phyloP scores from a whole-genome alignment of 768 basidiomycete species.

The Boletus tomentosulus region DNA sequence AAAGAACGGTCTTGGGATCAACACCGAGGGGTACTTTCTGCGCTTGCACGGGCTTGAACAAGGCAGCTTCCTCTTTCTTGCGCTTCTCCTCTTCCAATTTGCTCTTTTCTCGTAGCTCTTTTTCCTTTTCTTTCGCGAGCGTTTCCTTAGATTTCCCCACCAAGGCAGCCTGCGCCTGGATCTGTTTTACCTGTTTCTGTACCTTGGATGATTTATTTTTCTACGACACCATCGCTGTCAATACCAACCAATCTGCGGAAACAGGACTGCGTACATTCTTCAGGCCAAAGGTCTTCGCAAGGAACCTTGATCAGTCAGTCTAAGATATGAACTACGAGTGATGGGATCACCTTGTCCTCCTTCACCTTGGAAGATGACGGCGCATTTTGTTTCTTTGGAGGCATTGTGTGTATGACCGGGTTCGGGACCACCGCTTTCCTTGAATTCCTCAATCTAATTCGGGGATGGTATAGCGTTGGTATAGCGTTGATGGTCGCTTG shows the following conservation, averaged over 20 bases:
- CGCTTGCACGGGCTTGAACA: slow-evolving; percentile 73
- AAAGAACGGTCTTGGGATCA: slow-evolving; percentile 93
- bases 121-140: slow-evolving; percentile 85
- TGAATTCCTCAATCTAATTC: not conserved
- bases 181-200: slow-evolving; percentile 74
- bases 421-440: not conserved
- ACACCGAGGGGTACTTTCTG: slow-evolving; percentile 94
- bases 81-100: slow-evolving; percentile 80
- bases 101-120: slow-evolving; percentile 67
- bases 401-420: slow-evolving; percentile 42
- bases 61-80: slow-evolving; percentile 77
- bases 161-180: slow-evolving; percentile 71
- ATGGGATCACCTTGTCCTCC: slow-evolving; percentile 68
- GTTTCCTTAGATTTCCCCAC: slow-evolving; percentile 77
- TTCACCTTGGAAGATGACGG: slow-evolving; percentile 64
- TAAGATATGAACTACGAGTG: slow-evolving; percentile 6
- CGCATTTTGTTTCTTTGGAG: slow-evolving; percentile 71
- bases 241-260: slow-evolving; percentile 5
- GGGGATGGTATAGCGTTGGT: not conserved
- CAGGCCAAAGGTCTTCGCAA: slow-evolving; percentile 74
- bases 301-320: slow-evolving; percentile 29
- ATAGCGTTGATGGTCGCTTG: not conserved
- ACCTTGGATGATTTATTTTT: slow-evolving; percentile 96
- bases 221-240: slow-evolving; percentile 34
- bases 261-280: slow-evolving; percentile 62